Evolutionary conservation across 164 flowering plant genomes (phyloP), one percentile per base, ranked within the genome.

Genomic region (Cinnamomum chago): DNA sequence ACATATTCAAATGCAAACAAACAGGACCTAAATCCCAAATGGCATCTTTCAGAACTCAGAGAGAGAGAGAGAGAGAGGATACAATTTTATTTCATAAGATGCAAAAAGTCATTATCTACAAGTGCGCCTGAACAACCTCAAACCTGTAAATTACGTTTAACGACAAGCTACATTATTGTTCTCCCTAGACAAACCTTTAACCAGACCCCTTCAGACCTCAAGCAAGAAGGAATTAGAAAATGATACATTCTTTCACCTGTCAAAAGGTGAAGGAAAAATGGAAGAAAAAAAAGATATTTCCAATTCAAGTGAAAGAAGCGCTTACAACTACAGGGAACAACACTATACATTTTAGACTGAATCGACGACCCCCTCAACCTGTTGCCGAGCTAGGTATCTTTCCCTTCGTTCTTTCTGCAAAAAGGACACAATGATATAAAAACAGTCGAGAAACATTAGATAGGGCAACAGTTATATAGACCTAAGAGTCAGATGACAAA

Each of bases 391-490:
- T 47, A 92, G 91, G 68, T 90, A 90, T 83, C 92, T 87, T 77
- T 92, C 97, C 81, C 98, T 82, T 75, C 98, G 78, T 71, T 92
- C 98, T 76, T 92, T 94, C 97, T 94, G 70, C 22, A 71, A 62
- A 67, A 72, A 2, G 25, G 71, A 35, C 23, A 52, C 17, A 72
- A 33, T 0, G n/a, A 64, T 22, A 58, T 18, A 6, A 13, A 35
- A 64, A 58, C 40, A 67, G 7, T 35, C 3, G 28, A 35, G 40
- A 67, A 30, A 64, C 22, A 2, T 25, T 67, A 17, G 17, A 18
- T 11, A 3, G 23, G 24, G 30, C 2, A 10, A 47, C 10, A 14
- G 28, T 28, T 14, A 55, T 13, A 70, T 40, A 12, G 18, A 24
- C n/a, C n/a, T 6, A 74, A 50, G 27, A 23, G 20, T 1, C 30